phyloP scores from a whole-genome alignment of 2,329 filamentous ascomycete genomes.

The Colletotrichum tamarilloi region DNA sequence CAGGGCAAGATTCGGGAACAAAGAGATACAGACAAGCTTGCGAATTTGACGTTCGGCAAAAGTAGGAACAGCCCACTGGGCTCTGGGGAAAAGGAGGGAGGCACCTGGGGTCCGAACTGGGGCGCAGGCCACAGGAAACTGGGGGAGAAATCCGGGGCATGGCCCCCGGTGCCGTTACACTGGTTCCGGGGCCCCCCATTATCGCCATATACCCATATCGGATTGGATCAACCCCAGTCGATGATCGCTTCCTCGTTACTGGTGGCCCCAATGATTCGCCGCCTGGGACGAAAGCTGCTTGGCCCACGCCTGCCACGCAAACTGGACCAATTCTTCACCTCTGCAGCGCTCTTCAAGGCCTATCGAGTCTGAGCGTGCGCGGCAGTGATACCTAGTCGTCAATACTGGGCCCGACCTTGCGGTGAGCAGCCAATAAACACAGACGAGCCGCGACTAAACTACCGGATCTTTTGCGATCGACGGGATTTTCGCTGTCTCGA shows the following conservation, averaged over 20 bases:
- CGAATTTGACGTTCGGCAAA: slow-evolving; percentile 26
- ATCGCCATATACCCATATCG: slow-evolving; percentile 9
- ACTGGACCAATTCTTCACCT: slow-evolving; percentile 20
- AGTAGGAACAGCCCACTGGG: slow-evolving; percentile 19
- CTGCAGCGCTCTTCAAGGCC: not conserved
- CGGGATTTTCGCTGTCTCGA: not conserved
- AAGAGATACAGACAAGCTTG: not conserved
- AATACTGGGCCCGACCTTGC: not conserved
- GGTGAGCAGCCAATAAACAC: slow-evolving; percentile 12
- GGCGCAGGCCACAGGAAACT: not conserved
- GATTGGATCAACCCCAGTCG: slow-evolving; percentile 4
- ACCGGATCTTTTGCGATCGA: slow-evolving; percentile 3
- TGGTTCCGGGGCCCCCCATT: slow-evolving; percentile 17
- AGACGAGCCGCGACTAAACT: not conserved
- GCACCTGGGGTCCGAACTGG: not conserved
- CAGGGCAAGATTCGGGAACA: slow-evolving; percentile 5
- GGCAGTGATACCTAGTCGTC: not conserved
- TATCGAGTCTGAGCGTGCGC: not conserved
- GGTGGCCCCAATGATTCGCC: slow-evolving; percentile 19
- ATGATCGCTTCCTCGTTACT: slow-evolving; percentile 29
- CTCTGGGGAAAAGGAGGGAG: not conserved
- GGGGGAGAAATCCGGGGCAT: slow-evolving; percentile 26
- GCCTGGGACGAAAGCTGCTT: slow-evolving; percentile 31
- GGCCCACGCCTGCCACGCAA: slow-evolving; percentile 28
- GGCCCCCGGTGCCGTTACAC: slow-evolving; percentile 16